These are phyloP conservation scores for Xylariaceae sp. DNA, from an alignment of 2,329 filamentous ascomycete genomes.

Conservation along the genomic window DNA sequence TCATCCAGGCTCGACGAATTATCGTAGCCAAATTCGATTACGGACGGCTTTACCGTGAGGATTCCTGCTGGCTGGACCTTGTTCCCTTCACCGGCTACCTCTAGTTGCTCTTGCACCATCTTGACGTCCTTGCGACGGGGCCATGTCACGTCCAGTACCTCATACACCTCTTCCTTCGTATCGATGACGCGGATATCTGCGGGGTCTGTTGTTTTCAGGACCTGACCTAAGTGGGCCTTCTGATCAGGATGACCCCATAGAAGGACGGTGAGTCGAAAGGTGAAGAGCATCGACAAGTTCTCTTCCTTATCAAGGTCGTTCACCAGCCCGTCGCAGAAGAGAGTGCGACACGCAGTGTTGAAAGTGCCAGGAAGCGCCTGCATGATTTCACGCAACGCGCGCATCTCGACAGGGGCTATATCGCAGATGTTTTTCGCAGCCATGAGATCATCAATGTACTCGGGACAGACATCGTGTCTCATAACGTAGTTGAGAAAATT, in stretches of 20 bases:
- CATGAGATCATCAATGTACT: slow-evolving; percentile 70
- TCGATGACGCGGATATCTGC: slow-evolving; percentile 45
- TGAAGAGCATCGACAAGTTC: slow-evolving; percentile 44
- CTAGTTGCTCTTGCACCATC: slow-evolving; percentile 24
- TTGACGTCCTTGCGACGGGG: slow-evolving; percentile 26
- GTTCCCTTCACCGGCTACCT: slow-evolving; percentile 15
- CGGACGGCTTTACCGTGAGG: slow-evolving; percentile 46
- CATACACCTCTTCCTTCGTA: slow-evolving; percentile 59
- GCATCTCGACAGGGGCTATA: slow-evolving; percentile 67
- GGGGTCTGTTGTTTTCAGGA: slow-evolving; percentile 27
- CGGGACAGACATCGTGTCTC: slow-evolving; percentile 82
- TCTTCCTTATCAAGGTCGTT: slow-evolving; percentile 38
- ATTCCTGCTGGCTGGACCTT: slow-evolving; percentile 48
- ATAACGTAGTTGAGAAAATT: slow-evolving; percentile 91
- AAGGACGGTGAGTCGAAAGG: slow-evolving; percentile 48
- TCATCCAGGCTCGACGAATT: slow-evolving; percentile 40
- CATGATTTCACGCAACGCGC: slow-evolving; percentile 56
- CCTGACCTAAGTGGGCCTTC: slow-evolving; percentile 37
- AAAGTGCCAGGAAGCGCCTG: slow-evolving; percentile 72
- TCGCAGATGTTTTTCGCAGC: slow-evolving; percentile 69
- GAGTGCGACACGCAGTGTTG: slow-evolving; percentile 71
- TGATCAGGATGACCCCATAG: slow-evolving; percentile 31
- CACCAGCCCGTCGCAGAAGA: slow-evolving; percentile 56
- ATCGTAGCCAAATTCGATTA: slow-evolving; percentile 53
- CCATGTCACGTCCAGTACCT: slow-evolving; percentile 57